Base-by-base conservation (phyloP, 139 green algal species). In the Micractinium sp. region DNA sequence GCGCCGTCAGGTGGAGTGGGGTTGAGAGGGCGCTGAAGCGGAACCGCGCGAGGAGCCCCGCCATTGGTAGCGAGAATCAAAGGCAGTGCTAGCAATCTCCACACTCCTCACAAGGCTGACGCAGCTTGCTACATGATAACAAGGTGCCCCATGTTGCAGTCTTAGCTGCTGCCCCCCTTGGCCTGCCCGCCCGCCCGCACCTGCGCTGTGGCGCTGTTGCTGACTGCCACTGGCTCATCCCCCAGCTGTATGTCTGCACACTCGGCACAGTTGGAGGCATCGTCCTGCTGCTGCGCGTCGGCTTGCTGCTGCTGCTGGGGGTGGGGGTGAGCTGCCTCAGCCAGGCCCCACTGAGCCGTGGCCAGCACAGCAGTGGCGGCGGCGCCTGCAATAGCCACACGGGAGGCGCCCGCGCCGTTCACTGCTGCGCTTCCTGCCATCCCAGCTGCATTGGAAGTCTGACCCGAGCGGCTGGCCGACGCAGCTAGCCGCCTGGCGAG, bases 171-270 rank as follows among this genome's bases (percentile, higher is more conserved):
- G n/a, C n/a, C 47, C 47, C 47, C 47, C 47, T 16, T 71, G 63
- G 14, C 9, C 63, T 23, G 20, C 63, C 63, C 63, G 63, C 20
- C 60, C n/a, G 4, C 66, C 23, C 38, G 41, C 41, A 85, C 82
- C 82, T 87, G 82, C 27, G 83, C 83, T 1, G 83, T 87, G 15
- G 83, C 83, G 67, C 83, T 87, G 83, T 80, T 87, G 83, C 83
- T 87, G 33, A 80, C 56, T 4, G 83, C 83, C 63, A 80, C 83
- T 27, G 83, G 67, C 83, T 87, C 66, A 3, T 87, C 83, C 31
- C 66, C 83, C 83, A 87, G 83, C 38, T 79, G 39, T 1, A 80
- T 27, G 18, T 81, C 67, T 3, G 56, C 5, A 27, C 82, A 87
- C 16, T 78, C 67, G 18, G 25, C 19, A 35, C 82, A 87, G 22